Conservation (phyloP, 2,329 filamentous ascomycete genomes). For the Ophiostoma pallidulum region DNA sequence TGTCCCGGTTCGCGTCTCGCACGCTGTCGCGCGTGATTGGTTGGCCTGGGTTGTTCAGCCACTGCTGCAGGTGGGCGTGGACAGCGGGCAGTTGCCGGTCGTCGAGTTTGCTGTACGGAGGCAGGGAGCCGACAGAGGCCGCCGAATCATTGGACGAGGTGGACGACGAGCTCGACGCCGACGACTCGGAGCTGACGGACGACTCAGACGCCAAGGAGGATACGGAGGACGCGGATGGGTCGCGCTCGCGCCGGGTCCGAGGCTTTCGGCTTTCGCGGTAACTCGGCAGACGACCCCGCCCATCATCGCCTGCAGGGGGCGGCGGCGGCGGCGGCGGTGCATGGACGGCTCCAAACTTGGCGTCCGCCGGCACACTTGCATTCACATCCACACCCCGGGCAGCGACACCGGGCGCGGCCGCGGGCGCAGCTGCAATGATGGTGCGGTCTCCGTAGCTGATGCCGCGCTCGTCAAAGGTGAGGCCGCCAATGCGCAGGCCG, state of each 20-base stretch:
- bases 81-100: slow-evolving; percentile 40
- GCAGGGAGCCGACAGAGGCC: slow-evolving; percentile 43
- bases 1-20: slow-evolving; percentile 24
- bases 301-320: too few relatives aligned
- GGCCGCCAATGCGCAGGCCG: slow-evolving; percentile 36
- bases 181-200: slow-evolving; percentile 22
- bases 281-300: background rate
- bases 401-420: background rate
- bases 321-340: background rate
- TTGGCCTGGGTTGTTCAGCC: slow-evolving; percentile 41
- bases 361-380: background rate
- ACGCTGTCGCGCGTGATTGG: slow-evolving; percentile 38
- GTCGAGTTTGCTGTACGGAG: slow-evolving; percentile 41
- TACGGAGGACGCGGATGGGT: slow-evolving; percentile 3
- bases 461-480: slow-evolving; percentile 31
- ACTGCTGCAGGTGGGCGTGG: slow-evolving; percentile 34
- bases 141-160: slow-evolving; percentile 26
- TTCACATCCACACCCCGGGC: too few relatives aligned
- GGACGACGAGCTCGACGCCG: slow-evolving; percentile 28
- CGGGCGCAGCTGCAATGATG: slow-evolving; percentile 13
- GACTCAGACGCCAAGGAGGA: slow-evolving; percentile 19
- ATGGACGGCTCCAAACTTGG: background rate
- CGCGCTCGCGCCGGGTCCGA: background rate
- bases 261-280: background rate
- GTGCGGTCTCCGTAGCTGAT: slow-evolving; percentile 21